Base-by-base conservation (phyloP, 2,329 filamentous ascomycete species). In the Penicillium nordicum region DNA sequence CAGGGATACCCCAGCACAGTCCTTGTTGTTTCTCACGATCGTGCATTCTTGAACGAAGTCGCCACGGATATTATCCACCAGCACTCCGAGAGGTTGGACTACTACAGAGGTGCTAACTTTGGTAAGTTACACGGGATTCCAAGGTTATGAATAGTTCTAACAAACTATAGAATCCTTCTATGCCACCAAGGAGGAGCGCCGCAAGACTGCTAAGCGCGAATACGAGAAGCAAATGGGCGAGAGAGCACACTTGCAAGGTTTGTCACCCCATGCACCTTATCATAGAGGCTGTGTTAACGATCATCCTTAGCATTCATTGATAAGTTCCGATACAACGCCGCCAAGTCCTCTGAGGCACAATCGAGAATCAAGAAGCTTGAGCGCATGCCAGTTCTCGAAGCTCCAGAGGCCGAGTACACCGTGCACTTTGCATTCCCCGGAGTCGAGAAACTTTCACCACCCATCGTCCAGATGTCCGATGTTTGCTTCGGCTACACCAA, bases 31-130 rank as follows among this genome's bases (percentile, higher is more conserved):
- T 96, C 91, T 75, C 94, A 99, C 89, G 94, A 99, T 84, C 87
- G 94, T 82, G 92, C 94, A 1, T 99, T 99, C 84, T 83, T 99
- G 67, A 97, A 99, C 79, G 94, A 99, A 78, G 88, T 99, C 30
- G 94, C 94, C n/a, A 97, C 93, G 7, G 94, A 99, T 76, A 99
- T 99, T 69, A 92, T 99, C 58, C 93, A 99, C 74, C 94, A 99
- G 73, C 94, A 99, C 76, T 97, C 93, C 0, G 90, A 97, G 74
- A 86, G 94, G 57, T 84, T 99, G 55, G 94, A 99, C 79, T 99
- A 99, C 84, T 99, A 99, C 84, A 92, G 95, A 71, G 89, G 94
- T 54, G 91, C 92, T 70, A 97, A 97, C 78, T 99, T 97, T 67
- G 81, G 79, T 78, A 71, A 68, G 65, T 72, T 62, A 57, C 38